Percentiles rank a stretch among this genome's conserved stretches.
Evolutionary conservation across 176 grass and related monocot species (phyloP).

Genomic region (Urochloa ruziziensis): DNA sequence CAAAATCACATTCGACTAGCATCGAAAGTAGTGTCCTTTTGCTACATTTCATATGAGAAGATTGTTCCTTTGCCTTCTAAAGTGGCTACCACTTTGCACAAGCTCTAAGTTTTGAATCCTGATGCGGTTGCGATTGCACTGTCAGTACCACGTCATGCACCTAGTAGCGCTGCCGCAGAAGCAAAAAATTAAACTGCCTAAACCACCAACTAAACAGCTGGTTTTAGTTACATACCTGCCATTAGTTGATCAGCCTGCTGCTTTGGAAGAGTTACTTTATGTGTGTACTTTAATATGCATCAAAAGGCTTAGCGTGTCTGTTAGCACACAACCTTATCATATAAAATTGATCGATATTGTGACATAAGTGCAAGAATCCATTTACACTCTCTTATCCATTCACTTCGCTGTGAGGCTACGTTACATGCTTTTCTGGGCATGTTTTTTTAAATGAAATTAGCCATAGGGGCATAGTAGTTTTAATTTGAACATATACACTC

Average conservation of each 20-base stretch:
- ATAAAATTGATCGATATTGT: not conserved
- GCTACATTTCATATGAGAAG: slow-evolving; percentile 24
- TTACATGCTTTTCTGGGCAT: not conserved
- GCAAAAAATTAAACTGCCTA: not conserved
- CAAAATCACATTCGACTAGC: slow-evolving; percentile 45
- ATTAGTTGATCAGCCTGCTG: slow-evolving; percentile 10
- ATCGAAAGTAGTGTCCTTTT: slow-evolving; percentile 53
- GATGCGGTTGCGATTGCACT: slow-evolving; percentile 3
- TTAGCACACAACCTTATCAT: slow-evolving; percentile 14
- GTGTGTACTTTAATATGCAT: not conserved
- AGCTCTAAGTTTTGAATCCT: slow-evolving; percentile 61
- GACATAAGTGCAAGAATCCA: not conserved
- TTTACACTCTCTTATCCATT: not conserved
- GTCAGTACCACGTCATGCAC: slow-evolving; percentile 12
- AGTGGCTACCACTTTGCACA: slow-evolving; percentile 48
- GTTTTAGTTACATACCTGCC: not conserved
- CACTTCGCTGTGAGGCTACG: not conserved
- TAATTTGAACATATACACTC: too few relatives aligned
- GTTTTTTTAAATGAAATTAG: too few relatives aligned
- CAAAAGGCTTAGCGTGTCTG: slow-evolving; percentile 19
- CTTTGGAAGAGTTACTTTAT: slow-evolving; percentile 20
- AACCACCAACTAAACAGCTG: not conserved
- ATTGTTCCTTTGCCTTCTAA: slow-evolving; percentile 60
- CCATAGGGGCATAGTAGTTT: too few relatives aligned
- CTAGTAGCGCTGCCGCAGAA: not conserved